phyloP scores from a whole-genome alignment of 345 rosid genomes.

The Populus nigra region DNA sequence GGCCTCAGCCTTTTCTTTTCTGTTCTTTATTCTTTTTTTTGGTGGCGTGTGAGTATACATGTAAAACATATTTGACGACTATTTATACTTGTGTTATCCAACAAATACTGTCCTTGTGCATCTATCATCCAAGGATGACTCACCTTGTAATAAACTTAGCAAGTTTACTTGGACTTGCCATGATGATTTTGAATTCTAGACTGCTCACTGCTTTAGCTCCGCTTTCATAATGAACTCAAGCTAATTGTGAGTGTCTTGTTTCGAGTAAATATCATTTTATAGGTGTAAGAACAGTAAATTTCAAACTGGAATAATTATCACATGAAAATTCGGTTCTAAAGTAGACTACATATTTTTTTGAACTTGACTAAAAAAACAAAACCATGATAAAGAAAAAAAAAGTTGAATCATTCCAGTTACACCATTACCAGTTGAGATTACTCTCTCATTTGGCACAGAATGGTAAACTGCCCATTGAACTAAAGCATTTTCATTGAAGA shows the following conservation, averaged over 20 bases:
- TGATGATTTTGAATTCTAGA: neutral
- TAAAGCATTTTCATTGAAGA: neutral
- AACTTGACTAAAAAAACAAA: too few relatives aligned
- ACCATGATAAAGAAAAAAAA: too few relatives aligned
- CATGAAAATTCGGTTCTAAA: neutral
- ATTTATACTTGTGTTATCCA: neutral
- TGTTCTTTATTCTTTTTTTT: neutral
- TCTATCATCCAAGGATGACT: neutral
- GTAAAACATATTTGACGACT: neutral
- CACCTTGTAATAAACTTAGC: neutral
- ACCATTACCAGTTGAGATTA: neutral
- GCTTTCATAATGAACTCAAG: neutral
- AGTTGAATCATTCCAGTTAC: neutral
- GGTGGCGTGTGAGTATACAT: neutral
- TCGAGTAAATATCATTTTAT: neutral
- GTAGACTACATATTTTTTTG: neutral
- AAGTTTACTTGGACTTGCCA: neutral
- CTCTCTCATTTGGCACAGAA: constrained; percentile 39
- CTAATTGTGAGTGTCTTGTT: neutral
- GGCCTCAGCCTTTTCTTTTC: neutral
- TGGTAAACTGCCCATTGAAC: constrained; percentile 36
- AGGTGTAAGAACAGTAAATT: neutral
- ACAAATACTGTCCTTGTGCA: neutral
- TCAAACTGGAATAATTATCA: neutral
- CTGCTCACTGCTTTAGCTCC: neutral